Percentiles rank a stretch among this genome's conserved stretches.
phyloP scores from a whole-genome alignment of 805 yeast species.

The Candida ulmi region DNA sequence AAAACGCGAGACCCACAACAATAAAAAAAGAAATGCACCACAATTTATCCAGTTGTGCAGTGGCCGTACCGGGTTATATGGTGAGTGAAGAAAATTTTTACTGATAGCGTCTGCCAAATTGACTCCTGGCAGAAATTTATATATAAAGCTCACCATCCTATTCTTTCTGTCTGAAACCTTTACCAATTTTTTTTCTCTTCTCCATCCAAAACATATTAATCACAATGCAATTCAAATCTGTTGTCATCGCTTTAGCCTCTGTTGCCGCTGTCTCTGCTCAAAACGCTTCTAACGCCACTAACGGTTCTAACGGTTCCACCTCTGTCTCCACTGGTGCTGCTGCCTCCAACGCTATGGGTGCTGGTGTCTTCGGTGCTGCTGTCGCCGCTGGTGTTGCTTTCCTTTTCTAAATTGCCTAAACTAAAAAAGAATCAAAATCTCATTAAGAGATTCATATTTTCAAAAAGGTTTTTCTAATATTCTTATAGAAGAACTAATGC shows the following conservation, averaged over 20 bases:
- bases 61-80: too few relatives aligned
- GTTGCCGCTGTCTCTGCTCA: conserved; percentile 66
- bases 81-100: not conserved
- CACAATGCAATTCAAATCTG: conserved; percentile 67
- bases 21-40: not conserved
- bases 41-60: too few relatives aligned
- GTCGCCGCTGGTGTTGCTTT: conserved; percentile 75
- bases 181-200: conserved; percentile 3
- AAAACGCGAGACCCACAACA: not conserved
- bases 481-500: not conserved
- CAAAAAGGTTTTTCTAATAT: not conserved
- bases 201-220: conserved; percentile 8
- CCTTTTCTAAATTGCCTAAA: conserved; percentile 32
- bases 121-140: not conserved
- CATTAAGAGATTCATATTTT: not conserved
- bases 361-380: conserved; percentile 77
- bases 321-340: conserved; percentile 45
- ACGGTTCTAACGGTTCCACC: conserved; percentile 38
- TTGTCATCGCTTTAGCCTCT: conserved; percentile 65
- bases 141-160: conserved; percentile 1
- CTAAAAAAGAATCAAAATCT: conserved; percentile 2
- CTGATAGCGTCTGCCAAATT: not conserved
- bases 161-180: not conserved
- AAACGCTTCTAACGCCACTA: conserved; percentile 28
- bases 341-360: conserved; percentile 52